phyloP scores from a whole-genome alignment of 345 rosid species.

The Lenwebbia sp. region DNA sequence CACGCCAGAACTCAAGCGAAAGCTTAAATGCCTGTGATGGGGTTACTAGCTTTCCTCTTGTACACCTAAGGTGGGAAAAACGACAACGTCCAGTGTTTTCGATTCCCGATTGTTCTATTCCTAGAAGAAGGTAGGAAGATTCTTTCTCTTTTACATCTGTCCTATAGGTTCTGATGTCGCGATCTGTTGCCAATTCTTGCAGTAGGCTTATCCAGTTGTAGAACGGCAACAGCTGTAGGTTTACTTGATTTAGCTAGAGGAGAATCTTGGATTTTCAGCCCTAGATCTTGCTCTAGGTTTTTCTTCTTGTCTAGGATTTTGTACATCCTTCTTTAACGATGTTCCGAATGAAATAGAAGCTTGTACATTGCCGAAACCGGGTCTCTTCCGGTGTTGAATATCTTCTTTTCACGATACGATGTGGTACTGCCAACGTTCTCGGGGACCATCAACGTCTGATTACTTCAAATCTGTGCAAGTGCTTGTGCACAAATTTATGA shows the following conservation, averaged over 20 bases:
- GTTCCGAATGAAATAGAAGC: background rate
- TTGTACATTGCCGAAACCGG: background rate
- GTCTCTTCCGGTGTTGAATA: background rate
- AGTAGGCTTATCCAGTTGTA: background rate
- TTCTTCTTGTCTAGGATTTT: background rate
- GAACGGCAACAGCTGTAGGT: background rate
- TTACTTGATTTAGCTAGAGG: background rate
- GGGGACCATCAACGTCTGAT: background rate
- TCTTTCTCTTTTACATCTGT: background rate
- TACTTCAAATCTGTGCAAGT: background rate
- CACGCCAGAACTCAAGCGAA: background rate
- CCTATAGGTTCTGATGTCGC: background rate
- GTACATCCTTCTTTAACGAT: background rate
- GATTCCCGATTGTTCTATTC: background rate
- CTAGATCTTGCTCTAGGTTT: slow-evolving; percentile 13
- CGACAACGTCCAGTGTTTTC: background rate
- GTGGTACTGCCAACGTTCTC: background rate
- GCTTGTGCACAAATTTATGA: background rate
- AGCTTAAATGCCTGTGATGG: background rate
- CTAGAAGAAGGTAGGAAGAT: background rate
- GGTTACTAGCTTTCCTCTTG: background rate
- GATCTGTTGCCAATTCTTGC: background rate
- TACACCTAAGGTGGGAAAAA: background rate
- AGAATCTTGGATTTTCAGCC: slow-evolving; percentile 10
- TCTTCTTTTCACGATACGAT: background rate